A percentile compares a stretch with the other conserved stretches of the same genome.
Evolutionary conservation across 345 rosid genomes (phyloP).

Genomic region (Stellera chamaejasme): DNA sequence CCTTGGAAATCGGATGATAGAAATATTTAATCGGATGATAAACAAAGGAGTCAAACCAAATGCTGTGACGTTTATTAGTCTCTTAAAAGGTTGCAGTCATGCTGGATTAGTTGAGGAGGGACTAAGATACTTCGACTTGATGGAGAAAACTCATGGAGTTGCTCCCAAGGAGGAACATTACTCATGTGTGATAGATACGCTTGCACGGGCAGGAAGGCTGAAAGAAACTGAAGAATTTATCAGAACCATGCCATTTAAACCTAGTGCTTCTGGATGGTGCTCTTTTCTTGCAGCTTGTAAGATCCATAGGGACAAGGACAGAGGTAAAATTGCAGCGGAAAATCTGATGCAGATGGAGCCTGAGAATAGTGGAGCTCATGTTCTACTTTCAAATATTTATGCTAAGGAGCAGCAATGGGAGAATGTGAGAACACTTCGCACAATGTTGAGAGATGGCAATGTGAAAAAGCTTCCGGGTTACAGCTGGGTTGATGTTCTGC

Average conservation of each 20-base stretch:
- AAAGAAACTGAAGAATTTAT: constrained; percentile 23
- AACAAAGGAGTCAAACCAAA: constrained; percentile 6
- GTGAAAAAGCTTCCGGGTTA: constrained; percentile 26
- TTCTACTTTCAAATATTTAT: constrained; percentile 27
- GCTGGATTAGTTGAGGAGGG: constrained; percentile 29
- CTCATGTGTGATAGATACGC: constrained; percentile 28
- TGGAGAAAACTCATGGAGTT: constrained; percentile 20
- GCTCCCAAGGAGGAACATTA: constrained; percentile 23
- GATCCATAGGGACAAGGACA: constrained; percentile 26
- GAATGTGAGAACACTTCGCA: constrained; percentile 23
- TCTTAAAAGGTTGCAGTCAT: constrained; percentile 29
- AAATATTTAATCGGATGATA: constrained; percentile 6
- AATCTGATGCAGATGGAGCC: constrained; percentile 29
- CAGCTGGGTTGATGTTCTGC: constrained; percentile 27
- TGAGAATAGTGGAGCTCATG: constrained; percentile 26
- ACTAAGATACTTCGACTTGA: constrained; percentile 16
- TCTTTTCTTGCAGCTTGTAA: constrained; percentile 28
- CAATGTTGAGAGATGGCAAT: constrained; percentile 22
- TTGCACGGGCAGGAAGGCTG: constrained; percentile 26
- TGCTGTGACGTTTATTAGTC: constrained; percentile 19
- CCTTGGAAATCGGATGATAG: constrained; percentile 6
- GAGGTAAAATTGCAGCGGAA: constrained; percentile 28
- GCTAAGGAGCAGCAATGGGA: constrained; percentile 26
- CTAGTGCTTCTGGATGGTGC: constrained; percentile 31
- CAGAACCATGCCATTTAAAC: constrained; percentile 23